Evolutionary conservation across 2,329 filamentous ascomycete species (phyloP).

Genomic region (Falciphora oryzae): DNA sequence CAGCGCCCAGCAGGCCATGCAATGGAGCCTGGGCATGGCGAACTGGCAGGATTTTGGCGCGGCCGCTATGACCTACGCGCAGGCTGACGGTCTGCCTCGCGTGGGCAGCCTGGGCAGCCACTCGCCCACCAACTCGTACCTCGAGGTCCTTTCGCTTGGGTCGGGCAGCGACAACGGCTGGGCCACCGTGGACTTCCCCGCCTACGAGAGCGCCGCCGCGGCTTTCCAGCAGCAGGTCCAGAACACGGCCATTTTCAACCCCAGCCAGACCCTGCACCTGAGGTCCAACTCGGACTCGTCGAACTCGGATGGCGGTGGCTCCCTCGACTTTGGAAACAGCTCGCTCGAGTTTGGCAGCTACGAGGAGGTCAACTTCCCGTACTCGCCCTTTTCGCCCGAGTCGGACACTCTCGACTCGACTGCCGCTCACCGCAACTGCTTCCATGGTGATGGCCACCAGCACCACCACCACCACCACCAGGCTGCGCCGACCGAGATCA

Average conservation of each 20-base stretch:
- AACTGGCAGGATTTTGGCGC: constrained; percentile 77
- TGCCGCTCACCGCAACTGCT: constrained; percentile 55
- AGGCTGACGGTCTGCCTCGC: constrained; percentile 35
- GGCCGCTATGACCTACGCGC: constrained; percentile 40
- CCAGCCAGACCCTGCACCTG: constrained; percentile 82
- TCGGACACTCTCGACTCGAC: constrained; percentile 66
- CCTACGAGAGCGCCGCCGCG: constrained; percentile 60
- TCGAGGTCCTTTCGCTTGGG: constrained; percentile 78
- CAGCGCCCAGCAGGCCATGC: constrained; percentile 43
- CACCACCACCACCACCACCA: constrained; percentile 28
- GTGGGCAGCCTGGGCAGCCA: constrained; percentile 47
- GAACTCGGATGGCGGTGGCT: constrained; percentile 61
- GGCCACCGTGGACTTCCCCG: constrained; percentile 73
- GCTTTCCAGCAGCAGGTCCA: constrained; percentile 44
- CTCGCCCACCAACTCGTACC: constrained; percentile 72
- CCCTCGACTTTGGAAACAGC: constrained; percentile 22
- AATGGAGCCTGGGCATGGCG: constrained; percentile 60
- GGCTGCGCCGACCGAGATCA: constrained; percentile 41
- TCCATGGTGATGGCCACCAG: constrained; percentile 48
- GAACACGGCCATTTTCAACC: constrained; percentile 77
- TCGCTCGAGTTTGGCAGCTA: constrained; percentile 66
- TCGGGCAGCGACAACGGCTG: constrained; percentile 84
- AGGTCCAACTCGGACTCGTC: constrained; percentile 83
- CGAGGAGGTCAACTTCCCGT: constrained; percentile 70
- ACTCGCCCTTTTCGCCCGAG: constrained; percentile 75